Conservation (phyloP, 2,329 filamentous ascomycete genomes). For the Penicillium sp. region DNA sequence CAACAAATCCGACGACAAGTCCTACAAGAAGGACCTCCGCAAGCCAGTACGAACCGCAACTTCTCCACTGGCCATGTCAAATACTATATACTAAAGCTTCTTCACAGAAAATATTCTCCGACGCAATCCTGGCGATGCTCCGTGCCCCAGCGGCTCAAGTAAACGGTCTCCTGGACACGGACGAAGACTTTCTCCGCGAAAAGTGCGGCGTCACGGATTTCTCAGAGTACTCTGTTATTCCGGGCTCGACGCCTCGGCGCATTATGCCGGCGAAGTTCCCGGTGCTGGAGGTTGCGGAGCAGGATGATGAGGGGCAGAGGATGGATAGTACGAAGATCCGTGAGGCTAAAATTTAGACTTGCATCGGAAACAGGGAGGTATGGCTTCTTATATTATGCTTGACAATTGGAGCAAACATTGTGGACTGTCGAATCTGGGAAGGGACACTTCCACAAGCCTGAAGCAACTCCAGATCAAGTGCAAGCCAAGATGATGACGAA, state of each 20-base stretch:
- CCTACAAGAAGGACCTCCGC: constrained; percentile 61
- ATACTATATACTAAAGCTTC: not conserved
- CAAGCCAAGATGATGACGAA: not conserved
- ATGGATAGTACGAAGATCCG: constrained; percentile 62
- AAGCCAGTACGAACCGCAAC: constrained; percentile 51
- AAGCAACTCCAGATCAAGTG: too few relatives aligned
- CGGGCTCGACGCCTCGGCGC: constrained; percentile 63
- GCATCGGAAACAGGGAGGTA: constrained; percentile 11
- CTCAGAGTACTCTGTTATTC: constrained; percentile 68
- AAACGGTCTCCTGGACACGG: constrained; percentile 71
- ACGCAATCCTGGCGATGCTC: constrained; percentile 74
- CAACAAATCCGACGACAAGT: constrained; percentile 49
- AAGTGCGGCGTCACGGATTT: constrained; percentile 70
- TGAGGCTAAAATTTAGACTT: constrained; percentile 18
- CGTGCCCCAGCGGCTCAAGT: constrained; percentile 59
- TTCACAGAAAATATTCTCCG: constrained; percentile 67
- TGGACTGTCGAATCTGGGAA: not conserved
- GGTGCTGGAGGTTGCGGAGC: constrained; percentile 70
- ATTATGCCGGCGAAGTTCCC: constrained; percentile 77
- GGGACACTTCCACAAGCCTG: not conserved
- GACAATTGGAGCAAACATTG: not conserved
- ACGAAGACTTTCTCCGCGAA: constrained; percentile 76
- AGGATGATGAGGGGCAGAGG: constrained; percentile 74
- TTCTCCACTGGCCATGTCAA: not conserved
- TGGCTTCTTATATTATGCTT: not conserved